Evolutionary conservation across 768 basidiomycete genomes (phyloP).

Genomic region (Mycena filopes): DNA sequence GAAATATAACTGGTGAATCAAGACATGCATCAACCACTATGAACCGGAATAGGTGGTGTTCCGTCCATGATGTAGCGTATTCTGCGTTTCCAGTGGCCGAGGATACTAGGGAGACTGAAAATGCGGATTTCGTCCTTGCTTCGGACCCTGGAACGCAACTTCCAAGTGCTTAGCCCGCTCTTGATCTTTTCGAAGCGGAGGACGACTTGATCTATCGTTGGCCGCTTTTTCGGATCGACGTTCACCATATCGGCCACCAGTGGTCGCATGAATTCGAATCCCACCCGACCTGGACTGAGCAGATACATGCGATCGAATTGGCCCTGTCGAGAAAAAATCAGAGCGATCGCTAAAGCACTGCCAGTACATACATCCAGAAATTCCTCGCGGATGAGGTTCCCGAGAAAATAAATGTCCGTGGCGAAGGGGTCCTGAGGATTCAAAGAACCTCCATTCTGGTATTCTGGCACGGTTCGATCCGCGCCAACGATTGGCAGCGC

Average conservation of each 20-base stretch:
- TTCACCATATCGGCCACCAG: neutral
- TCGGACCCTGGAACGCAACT: neutral
- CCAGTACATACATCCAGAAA: neutral
- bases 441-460: neutral
- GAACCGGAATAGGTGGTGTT: neutral
- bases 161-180: constrained; percentile 1
- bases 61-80: neutral
- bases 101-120: neutral
- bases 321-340: neutral
- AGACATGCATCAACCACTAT: too few relatives aligned
- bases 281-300: neutral
- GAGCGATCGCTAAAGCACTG: too few relatives aligned
- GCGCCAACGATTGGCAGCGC: neutral
- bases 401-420: constrained; percentile 3
- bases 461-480: neutral
- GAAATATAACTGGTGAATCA: too few relatives aligned
- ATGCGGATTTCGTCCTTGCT: neutral
- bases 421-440: neutral
- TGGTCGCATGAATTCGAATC: neutral
- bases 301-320: neutral
- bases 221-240: neutral
- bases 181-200: neutral
- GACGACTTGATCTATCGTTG: neutral
- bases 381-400: neutral
- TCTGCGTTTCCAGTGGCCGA: neutral